A percentile compares a stretch with the other conserved stretches of the same genome.
Evolutionary conservation across 2,329 filamentous ascomycete genomes (phyloP).

Genomic region (Pochonia chlamydosporia): DNA sequence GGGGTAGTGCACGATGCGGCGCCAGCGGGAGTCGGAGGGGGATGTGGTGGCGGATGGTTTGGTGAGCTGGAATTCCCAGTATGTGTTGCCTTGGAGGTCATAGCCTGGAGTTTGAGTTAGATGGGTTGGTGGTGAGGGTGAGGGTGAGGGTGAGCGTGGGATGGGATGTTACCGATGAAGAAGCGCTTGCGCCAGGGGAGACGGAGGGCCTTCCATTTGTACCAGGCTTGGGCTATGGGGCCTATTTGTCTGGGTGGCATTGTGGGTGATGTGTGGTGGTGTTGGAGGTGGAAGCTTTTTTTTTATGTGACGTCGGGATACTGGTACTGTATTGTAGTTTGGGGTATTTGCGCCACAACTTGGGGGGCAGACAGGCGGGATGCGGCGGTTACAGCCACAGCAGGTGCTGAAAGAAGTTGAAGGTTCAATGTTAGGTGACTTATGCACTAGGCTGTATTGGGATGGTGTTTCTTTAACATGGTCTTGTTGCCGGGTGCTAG

Average conservation of each 20-base stretch:
- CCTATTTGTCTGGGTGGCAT: slow-evolving; percentile 26
- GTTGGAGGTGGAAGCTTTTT: not conserved
- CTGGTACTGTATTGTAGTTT: too few relatives aligned
- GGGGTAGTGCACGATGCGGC: slow-evolving; percentile 58
- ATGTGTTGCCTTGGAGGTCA: slow-evolving; percentile 62
- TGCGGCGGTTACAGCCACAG: too few relatives aligned
- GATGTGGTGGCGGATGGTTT: slow-evolving; percentile 24
- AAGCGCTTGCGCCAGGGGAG: slow-evolving; percentile 60
- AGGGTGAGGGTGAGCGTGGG: not conserved
- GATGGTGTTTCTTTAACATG: too few relatives aligned
- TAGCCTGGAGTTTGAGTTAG: slow-evolving; percentile 37
- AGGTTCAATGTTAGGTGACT: too few relatives aligned
- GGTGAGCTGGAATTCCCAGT: slow-evolving; percentile 59
- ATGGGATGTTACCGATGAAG: slow-evolving; percentile 48
- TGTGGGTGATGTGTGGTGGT: not conserved
- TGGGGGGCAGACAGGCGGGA: too few relatives aligned
- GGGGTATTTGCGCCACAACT: too few relatives aligned
- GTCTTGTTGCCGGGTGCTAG: too few relatives aligned
- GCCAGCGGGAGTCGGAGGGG: slow-evolving; percentile 39
- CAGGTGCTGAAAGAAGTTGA: too few relatives aligned
- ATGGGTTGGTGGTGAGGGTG: slow-evolving; percentile 1
- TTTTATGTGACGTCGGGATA: too few relatives aligned
- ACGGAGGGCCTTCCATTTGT: slow-evolving; percentile 55
- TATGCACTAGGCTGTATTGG: too few relatives aligned
- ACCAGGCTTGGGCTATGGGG: slow-evolving; percentile 41